Percentiles rank a stretch among this genome's conserved stretches.
Conservation (phyloP, 2,329 filamentous ascomycete species). For the Aspergillus sp. region DNA sequence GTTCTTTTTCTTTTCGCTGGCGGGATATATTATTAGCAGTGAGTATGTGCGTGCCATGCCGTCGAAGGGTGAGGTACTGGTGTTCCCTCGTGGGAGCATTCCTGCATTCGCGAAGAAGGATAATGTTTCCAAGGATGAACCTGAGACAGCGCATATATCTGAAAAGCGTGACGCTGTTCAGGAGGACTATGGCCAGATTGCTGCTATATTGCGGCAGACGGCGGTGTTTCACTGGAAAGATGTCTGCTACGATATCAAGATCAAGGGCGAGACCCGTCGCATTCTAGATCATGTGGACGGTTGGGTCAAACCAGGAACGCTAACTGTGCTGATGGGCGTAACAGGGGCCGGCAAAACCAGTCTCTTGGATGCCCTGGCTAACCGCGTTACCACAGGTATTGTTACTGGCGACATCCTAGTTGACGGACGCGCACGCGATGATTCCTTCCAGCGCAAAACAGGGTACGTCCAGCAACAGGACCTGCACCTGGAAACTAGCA, state of each 20-base stretch:
- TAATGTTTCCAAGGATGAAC: slow-evolving; percentile 10
- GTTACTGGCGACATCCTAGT: slow-evolving; percentile 77
- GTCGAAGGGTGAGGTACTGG: slow-evolving; percentile 65
- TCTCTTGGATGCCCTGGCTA: slow-evolving; percentile 73
- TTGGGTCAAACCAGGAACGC: slow-evolving; percentile 83
- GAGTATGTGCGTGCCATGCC: slow-evolving; percentile 56
- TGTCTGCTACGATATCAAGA: slow-evolving; percentile 71
- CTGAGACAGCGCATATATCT: slow-evolving; percentile 11
- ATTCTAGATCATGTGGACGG: slow-evolving; percentile 80
- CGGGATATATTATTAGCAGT: slow-evolving; percentile 53
- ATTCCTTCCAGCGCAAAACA: slow-evolving; percentile 55
- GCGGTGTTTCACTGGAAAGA: slow-evolving; percentile 73
- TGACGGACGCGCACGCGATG: slow-evolving; percentile 62
- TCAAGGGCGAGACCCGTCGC: slow-evolving; percentile 63
- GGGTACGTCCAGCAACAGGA: slow-evolving; percentile 73
- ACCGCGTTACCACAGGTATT: slow-evolving; percentile 76
- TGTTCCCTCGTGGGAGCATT: slow-evolving; percentile 63
- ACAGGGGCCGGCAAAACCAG: slow-evolving; percentile 88
- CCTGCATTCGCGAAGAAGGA: slow-evolving; percentile 35
- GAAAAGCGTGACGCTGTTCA: slow-evolving; percentile 58
- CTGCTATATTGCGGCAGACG: slow-evolving; percentile 67
- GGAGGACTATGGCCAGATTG: slow-evolving; percentile 58
- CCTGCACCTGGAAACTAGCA: slow-evolving; percentile 73
- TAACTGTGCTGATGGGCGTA: slow-evolving; percentile 84
- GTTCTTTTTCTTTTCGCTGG: slow-evolving; percentile 52